Conservation (phyloP, 2,329 filamentous ascomycete species). For the Pseudohalonectria lignicola region DNA sequence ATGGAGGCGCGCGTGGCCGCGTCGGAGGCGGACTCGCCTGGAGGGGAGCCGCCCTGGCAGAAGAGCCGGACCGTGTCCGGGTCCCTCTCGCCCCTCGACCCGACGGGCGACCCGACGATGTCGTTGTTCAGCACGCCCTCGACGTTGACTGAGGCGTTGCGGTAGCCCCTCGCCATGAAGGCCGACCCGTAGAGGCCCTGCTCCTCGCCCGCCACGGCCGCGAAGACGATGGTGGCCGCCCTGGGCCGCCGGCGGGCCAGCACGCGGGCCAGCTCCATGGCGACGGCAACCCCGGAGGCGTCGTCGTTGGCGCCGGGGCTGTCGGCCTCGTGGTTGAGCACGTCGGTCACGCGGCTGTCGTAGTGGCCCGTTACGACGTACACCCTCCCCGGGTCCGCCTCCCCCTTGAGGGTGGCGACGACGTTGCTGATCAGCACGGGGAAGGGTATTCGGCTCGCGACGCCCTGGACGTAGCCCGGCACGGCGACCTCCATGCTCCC, state of each 20-base stretch:
- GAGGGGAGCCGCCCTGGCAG: conserved; percentile 8
- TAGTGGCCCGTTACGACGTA: conserved; percentile 47
- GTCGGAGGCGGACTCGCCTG: conserved; percentile 3
- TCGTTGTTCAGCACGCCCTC: conserved; percentile 48
- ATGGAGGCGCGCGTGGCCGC: conserved; percentile 20
- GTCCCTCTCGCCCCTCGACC: conserved; percentile 24
- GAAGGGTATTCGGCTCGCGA: conserved; percentile 33
- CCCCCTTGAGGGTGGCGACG: conserved; percentile 37
- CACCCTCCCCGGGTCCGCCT: conserved; percentile 30
- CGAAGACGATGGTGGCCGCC: conserved; percentile 42
- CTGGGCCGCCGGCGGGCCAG: conserved; percentile 31
- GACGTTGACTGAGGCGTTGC: conserved; percentile 38
- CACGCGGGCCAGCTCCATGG: conserved; percentile 43
- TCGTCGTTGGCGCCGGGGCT: conserved; percentile 48
- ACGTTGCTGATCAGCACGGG: conserved; percentile 43
- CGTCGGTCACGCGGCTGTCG: conserved; percentile 38
- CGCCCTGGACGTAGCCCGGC: conserved; percentile 37
- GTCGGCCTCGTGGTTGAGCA: conserved; percentile 37
- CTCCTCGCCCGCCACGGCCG: conserved; percentile 46
- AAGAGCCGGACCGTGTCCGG: conserved; percentile 44
- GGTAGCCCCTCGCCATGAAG: conserved; percentile 39
- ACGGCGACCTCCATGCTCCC: conserved; percentile 38
- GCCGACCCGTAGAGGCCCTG: conserved; percentile 40
- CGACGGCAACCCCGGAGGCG: conserved; percentile 31
- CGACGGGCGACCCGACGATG: conserved; percentile 34